Evolutionary conservation across 768 basidiomycete genomes (phyloP).

Genomic region (Tulasnella sp.): DNA sequence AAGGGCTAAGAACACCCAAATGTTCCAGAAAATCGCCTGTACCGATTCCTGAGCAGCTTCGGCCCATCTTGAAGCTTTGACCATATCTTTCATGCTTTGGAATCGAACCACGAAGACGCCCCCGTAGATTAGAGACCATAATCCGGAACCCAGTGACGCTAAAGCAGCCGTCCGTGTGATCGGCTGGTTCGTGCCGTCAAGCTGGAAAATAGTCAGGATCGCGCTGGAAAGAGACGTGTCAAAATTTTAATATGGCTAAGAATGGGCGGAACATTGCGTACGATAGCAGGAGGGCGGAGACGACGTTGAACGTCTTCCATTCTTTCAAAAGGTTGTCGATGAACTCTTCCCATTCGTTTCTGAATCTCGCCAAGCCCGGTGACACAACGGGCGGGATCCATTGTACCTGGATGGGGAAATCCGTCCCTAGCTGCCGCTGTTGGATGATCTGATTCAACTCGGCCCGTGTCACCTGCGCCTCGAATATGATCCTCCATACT

Average conservation of each 20-base stretch:
- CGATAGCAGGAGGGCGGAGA: constrained; percentile 52
- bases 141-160: constrained; percentile 6
- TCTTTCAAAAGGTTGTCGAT: constrained; percentile 57
- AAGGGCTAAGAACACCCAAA: constrained; percentile 16
- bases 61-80: constrained; percentile 15
- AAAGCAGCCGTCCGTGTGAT: constrained; percentile 16
- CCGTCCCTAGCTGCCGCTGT: not conserved
- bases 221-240: constrained; percentile 3
- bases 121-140: constrained; percentile 14
- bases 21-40: constrained; percentile 15
- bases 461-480: constrained; percentile 63
- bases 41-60: constrained; percentile 14
- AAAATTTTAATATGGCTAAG: not conserved
- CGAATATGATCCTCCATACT: constrained; percentile 63
- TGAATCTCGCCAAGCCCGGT: constrained; percentile 37
- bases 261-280: constrained; percentile 23
- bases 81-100: constrained; percentile 16
- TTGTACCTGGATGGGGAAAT: constrained; percentile 5
- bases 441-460: constrained; percentile 43
- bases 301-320: constrained; percentile 64
- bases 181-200: constrained; percentile 13
- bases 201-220: constrained; percentile 16
- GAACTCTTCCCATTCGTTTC: constrained; percentile 55
- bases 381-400: constrained; percentile 11
- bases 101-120: constrained; percentile 16